A percentile compares a stretch with the other conserved stretches of the same genome.
These are phyloP conservation scores for Podaxis rugospora DNA, from an alignment of 768 basidiomycete genomes.

Conservation along the genomic window DNA sequence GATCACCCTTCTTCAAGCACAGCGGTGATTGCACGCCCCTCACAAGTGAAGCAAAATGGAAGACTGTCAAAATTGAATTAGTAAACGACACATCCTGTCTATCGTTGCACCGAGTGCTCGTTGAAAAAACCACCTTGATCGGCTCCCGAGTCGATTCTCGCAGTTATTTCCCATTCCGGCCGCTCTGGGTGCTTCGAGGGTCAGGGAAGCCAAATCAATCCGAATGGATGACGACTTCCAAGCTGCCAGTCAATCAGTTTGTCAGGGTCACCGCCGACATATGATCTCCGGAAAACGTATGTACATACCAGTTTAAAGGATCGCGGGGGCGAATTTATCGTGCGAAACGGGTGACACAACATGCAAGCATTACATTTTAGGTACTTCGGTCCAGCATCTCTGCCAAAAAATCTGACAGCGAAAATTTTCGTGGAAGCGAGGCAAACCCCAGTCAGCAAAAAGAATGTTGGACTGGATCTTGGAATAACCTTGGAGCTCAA, in stretches of 20 bases:
- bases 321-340: not conserved
- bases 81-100: conserved; percentile 8
- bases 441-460: not conserved
- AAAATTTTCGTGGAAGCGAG: not conserved
- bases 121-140: not conserved
- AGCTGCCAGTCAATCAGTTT: not conserved
- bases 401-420: not conserved
- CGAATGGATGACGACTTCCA: not conserved
- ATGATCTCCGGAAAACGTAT: not conserved
- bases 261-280: not conserved
- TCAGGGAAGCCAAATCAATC: not conserved
- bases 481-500: not conserved
- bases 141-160: not conserved
- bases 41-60: not conserved
- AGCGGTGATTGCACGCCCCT: conserved; percentile 4
- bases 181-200: not conserved
- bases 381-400: not conserved
- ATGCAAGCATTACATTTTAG: not conserved
- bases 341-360: not conserved
- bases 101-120: not conserved
- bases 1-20: not conserved
- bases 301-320: too few relatives aligned
- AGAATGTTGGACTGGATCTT: not conserved
- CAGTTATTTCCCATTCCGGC: not conserved
- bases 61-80: not conserved